Conservation (phyloP, 208 protist genomes). For the Acanthamoeba royreba region DNA sequence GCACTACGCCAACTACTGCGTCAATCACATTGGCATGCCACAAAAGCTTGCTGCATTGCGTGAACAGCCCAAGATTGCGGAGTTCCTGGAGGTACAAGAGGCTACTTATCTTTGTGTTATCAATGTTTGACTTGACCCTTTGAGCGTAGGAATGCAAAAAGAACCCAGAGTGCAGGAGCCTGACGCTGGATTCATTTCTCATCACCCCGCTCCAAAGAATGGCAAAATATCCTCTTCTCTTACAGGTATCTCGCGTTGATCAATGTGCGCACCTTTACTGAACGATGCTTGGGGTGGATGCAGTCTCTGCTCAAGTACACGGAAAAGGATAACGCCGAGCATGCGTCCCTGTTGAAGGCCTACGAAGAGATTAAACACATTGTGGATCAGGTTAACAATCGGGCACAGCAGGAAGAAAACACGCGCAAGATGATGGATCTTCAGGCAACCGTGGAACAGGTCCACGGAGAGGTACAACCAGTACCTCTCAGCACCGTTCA, state of each 20-base stretch:
- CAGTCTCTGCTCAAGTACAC: constrained; percentile 7
- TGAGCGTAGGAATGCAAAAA: neutral
- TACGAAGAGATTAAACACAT: constrained; percentile 20
- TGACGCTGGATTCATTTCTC: constrained; percentile 9
- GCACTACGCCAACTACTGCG: constrained; percentile 40
- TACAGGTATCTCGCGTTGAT: neutral
- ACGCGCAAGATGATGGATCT: neutral
- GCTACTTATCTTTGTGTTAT: no score
- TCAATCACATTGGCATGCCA: neutral
- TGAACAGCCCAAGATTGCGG: neutral
- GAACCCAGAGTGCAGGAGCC: neutral
- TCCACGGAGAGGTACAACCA: neutral
- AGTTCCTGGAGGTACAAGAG: neutral
- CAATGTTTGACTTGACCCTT: neutral
- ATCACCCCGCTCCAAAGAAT: constrained; percentile 28
- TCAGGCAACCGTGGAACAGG: neutral
- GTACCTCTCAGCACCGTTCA: neutral
- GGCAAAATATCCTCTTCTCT: neutral
- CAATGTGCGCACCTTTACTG: no score
- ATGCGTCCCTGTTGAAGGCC: neutral
- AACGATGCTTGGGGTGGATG: neutral
- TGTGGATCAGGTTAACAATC: constrained; percentile 40
- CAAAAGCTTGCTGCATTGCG: neutral
- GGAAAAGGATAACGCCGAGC: neutral
- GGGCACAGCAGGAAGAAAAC: neutral